Conservation (phyloP, 164 flowering plant genomes). For the Aristolochia californica region DNA sequence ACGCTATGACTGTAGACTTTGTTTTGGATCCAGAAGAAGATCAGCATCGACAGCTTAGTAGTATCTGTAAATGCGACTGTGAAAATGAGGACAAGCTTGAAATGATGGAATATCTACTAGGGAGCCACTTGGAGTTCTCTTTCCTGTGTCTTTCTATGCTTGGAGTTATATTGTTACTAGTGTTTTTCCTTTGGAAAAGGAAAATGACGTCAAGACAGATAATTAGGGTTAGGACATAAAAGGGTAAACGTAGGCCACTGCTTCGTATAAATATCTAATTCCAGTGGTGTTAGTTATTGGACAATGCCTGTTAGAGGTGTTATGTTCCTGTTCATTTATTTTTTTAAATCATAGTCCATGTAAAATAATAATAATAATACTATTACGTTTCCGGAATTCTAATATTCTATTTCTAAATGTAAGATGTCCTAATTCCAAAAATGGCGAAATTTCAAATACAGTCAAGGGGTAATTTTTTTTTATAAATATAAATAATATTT, state of each 20-base stretch:
- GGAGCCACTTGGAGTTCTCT: slow-evolving; percentile 17
- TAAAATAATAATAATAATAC: too few relatives aligned
- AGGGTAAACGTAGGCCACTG: slow-evolving; percentile 15
- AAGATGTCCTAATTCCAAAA: too few relatives aligned
- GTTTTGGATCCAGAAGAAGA: slow-evolving; percentile 44
- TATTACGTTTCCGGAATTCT: too few relatives aligned
- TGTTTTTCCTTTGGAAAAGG: slow-evolving; percentile 40
- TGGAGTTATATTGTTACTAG: slow-evolving; percentile 32
- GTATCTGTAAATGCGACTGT: slow-evolving; percentile 28
- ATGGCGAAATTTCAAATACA: too few relatives aligned
- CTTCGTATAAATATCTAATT: too few relatives aligned
- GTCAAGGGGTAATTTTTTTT: too few relatives aligned
- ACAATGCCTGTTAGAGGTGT: too few relatives aligned
- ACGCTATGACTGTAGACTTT: slow-evolving; percentile 52
- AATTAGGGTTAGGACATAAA: slow-evolving; percentile 19
- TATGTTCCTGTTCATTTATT: too few relatives aligned
- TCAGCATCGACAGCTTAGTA: slow-evolving; percentile 1
- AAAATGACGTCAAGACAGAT: slow-evolving; percentile 14
- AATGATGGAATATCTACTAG: slow-evolving; percentile 18
- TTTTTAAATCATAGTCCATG: too few relatives aligned
- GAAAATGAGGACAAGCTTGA: slow-evolving; percentile 17
- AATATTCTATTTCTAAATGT: too few relatives aligned
- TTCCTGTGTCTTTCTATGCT: slow-evolving; percentile 22
- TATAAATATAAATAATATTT: too few relatives aligned
- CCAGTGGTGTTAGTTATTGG: too few relatives aligned